Evolutionary conservation across 169 alveolate genomes (phyloP).

Genomic region (Plasmodium reichenowi): DNA sequence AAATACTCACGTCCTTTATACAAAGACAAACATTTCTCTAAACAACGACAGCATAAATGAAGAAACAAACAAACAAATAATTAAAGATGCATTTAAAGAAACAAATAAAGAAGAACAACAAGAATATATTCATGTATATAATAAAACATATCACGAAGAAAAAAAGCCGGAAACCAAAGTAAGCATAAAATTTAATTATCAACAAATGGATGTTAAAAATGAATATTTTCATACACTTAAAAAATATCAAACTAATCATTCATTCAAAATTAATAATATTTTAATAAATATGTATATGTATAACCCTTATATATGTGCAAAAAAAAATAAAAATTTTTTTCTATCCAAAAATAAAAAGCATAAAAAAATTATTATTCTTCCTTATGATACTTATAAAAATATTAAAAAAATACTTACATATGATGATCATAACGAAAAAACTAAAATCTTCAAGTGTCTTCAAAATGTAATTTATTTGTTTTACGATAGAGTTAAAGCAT

Average conservation of each 20-base stretch:
- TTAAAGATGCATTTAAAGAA: neutral
- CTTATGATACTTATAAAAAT: constrained; percentile 71
- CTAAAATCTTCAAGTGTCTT: constrained; percentile 39
- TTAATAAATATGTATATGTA: constrained; percentile 66
- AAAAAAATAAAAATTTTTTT: constrained; percentile 17
- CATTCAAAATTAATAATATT: constrained; percentile 47
- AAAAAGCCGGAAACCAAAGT: neutral
- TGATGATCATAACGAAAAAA: neutral
- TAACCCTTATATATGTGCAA: constrained; percentile 53
- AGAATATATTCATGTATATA: neutral
- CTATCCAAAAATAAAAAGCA: constrained; percentile 17
- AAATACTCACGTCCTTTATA: neutral
- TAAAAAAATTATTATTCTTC: constrained; percentile 63
- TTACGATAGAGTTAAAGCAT: constrained; percentile 34
- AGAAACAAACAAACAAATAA: neutral
- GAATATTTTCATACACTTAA: constrained; percentile 60
- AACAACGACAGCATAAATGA: too few relatives aligned
- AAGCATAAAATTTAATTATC: constrained; percentile 51
- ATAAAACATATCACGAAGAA: too few relatives aligned
- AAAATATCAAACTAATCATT: constrained; percentile 46
- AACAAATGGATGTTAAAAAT: constrained; percentile 31
- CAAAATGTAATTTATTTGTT: constrained; percentile 25
- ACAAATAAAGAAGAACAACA: neutral
- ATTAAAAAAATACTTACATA: constrained; percentile 32
- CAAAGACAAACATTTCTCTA: neutral